These are phyloP conservation scores for Russula lepida DNA, from an alignment of 768 basidiomycete genomes.

Conservation along the genomic window DNA sequence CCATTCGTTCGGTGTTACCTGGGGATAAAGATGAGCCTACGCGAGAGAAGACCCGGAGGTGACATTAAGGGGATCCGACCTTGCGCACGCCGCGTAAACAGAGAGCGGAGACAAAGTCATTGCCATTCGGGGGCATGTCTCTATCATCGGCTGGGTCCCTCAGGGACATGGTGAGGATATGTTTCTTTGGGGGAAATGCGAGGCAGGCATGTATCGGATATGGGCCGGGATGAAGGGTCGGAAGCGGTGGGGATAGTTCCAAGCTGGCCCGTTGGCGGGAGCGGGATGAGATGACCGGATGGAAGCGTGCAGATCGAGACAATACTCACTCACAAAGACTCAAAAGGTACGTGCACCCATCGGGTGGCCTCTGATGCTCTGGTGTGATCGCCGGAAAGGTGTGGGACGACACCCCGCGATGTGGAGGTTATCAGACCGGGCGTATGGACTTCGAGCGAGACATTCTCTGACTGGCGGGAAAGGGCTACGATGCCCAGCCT, in stretches of 20 bases:
- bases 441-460: constrained; percentile 39
- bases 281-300: background rate
- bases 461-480: background rate
- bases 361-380: constrained; percentile 38
- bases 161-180: constrained; percentile 51
- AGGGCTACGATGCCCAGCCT: constrained; percentile 13
- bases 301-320: background rate
- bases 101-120: constrained; percentile 43
- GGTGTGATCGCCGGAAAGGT: constrained; percentile 60
- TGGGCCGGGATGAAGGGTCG: constrained; percentile 45
- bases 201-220: constrained; percentile 59
- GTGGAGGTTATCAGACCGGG: constrained; percentile 56
- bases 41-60: background rate
- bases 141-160: constrained; percentile 57
- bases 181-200: constrained; percentile 40
- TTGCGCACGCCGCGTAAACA: constrained; percentile 65
- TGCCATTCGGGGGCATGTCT: constrained; percentile 69
- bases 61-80: constrained; percentile 33
- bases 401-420: constrained; percentile 66
- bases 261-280: constrained; percentile 41
- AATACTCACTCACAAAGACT: constrained; percentile 57
- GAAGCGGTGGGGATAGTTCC: constrained; percentile 58
- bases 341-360: constrained; percentile 69
- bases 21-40: background rate
- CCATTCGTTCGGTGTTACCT: constrained; percentile 56